These are phyloP conservation scores for Suillus fuscotomentosus DNA, from an alignment of 768 basidiomycete genomes.

Conservation along the genomic window DNA sequence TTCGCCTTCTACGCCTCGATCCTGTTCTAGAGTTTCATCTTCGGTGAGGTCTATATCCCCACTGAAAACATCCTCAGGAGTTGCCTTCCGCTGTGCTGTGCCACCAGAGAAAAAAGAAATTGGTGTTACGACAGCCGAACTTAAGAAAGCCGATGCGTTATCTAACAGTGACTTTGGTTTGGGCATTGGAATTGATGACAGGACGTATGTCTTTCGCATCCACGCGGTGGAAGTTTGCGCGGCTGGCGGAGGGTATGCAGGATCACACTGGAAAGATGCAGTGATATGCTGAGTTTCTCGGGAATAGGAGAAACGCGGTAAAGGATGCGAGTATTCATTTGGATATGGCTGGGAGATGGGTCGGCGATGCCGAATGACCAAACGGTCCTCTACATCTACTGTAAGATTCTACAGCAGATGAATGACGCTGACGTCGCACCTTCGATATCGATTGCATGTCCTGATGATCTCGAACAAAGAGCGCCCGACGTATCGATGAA, in stretches of 20 bases:
- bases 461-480: conserved; percentile 74
- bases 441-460: conserved; percentile 82
- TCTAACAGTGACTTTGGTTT: conserved; percentile 70
- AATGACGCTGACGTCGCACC: conserved; percentile 36
- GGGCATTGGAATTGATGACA: conserved; percentile 65
- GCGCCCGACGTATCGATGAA: conserved; percentile 79
- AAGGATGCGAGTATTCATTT: conserved; percentile 72
- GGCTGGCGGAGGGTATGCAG: conserved; percentile 49
- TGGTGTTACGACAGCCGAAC: conserved; percentile 58
- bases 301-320: conserved; percentile 67
- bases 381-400: conserved; percentile 47
- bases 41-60: conserved; percentile 72
- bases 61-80: conserved; percentile 66
- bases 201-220: conserved; percentile 57
- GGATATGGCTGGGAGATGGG: conserved; percentile 78
- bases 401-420: conserved; percentile 9
- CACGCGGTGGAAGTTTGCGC: conserved; percentile 43
- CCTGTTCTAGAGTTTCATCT: conserved; percentile 77
- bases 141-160: conserved; percentile 65
- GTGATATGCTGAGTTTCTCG: conserved; percentile 55
- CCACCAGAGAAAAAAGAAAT: conserved; percentile 51
- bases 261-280: conserved; percentile 61
- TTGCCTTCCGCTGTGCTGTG: conserved; percentile 37
- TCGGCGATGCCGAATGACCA: conserved; percentile 75
- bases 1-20: conserved; percentile 75